Conservation (phyloP, 768 basidiomycete genomes). For the Lentinula boryana region DNA sequence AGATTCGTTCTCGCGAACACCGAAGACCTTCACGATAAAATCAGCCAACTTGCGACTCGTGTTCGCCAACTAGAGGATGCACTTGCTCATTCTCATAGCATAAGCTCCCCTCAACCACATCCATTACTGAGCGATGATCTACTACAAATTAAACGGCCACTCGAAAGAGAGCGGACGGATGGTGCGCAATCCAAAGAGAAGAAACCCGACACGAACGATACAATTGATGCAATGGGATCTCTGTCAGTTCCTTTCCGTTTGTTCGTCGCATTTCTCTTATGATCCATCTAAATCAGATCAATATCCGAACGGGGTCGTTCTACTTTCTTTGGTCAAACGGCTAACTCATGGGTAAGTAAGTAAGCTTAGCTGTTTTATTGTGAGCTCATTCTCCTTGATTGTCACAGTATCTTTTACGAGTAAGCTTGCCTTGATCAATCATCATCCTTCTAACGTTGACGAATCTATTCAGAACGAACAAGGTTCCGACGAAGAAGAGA, state of each 20-base stretch:
- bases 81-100: conserved; percentile 44
- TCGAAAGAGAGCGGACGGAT: conserved; percentile 52
- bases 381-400: not conserved
- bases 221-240: conserved; percentile 61
- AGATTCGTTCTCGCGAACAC: conserved; percentile 72
- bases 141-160: conserved; percentile 58
- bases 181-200: conserved; percentile 26
- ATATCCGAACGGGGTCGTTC: conserved; percentile 58
- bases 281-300: conserved; percentile 31
- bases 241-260: conserved; percentile 27
- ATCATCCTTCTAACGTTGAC: not conserved
- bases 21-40: conserved; percentile 65
- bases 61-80: conserved; percentile 69
- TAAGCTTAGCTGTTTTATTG: not conserved
- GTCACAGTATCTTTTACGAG: conserved; percentile 59
- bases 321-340: conserved; percentile 60
- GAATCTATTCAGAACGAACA: conserved; percentile 45
- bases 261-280: conserved; percentile 13
- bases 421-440: conserved; percentile 19
- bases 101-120: conserved; percentile 43
- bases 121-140: conserved; percentile 58
- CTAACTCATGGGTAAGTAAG: conserved; percentile 60
- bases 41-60: conserved; percentile 50
- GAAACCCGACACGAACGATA: conserved; percentile 44
- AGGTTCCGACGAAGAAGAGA: conserved; percentile 49